A percentile compares a stretch with the other conserved stretches of the same genome.
Conservation (phyloP, 148 eudicot genomes). For the Pouteria glomerata region DNA sequence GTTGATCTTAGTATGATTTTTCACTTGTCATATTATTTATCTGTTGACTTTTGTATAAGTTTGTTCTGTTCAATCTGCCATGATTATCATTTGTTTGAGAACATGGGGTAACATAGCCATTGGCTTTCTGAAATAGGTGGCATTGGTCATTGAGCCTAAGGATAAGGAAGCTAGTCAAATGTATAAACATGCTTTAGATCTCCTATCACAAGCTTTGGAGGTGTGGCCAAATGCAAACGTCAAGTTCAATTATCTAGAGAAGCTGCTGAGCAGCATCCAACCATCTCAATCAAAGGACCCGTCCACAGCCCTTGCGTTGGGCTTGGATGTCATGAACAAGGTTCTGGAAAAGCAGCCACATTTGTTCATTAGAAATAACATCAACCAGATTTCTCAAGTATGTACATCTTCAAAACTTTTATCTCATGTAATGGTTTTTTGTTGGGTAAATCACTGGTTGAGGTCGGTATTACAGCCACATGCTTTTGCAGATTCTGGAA, state of each 20-base stretch:
- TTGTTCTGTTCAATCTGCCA: not conserved
- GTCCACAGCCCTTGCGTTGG: slow-evolving; percentile 95
- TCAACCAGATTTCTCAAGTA: slow-evolving; percentile 91
- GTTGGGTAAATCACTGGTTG: too few relatives aligned
- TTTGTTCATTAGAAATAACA: slow-evolving; percentile 88
- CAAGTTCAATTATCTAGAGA: slow-evolving; percentile 95
- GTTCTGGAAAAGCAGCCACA: slow-evolving; percentile 97
- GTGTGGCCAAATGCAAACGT: slow-evolving; percentile 99
- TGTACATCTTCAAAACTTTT: slow-evolving; percentile 13
- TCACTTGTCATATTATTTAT: not conserved
- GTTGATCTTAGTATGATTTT: not conserved
- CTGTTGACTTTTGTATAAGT: not conserved
- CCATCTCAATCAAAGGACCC: slow-evolving; percentile 97
- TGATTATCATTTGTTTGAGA: not conserved
- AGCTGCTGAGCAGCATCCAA: slow-evolving; percentile 83
- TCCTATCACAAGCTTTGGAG: slow-evolving; percentile 91
- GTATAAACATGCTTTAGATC: slow-evolving; percentile 95
- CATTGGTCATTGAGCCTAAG: slow-evolving; percentile 96
- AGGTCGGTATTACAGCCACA: not conserved
- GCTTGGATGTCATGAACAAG: slow-evolving; percentile 96
- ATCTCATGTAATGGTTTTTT: not conserved
- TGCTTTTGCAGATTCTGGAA: slow-evolving; percentile 82
- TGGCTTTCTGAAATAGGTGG: slow-evolving; percentile 47
- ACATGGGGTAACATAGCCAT: not conserved
- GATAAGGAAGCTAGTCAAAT: slow-evolving; percentile 94